Conservation (phyloP, 345 rosid species). For the Populus nigra region DNA sequence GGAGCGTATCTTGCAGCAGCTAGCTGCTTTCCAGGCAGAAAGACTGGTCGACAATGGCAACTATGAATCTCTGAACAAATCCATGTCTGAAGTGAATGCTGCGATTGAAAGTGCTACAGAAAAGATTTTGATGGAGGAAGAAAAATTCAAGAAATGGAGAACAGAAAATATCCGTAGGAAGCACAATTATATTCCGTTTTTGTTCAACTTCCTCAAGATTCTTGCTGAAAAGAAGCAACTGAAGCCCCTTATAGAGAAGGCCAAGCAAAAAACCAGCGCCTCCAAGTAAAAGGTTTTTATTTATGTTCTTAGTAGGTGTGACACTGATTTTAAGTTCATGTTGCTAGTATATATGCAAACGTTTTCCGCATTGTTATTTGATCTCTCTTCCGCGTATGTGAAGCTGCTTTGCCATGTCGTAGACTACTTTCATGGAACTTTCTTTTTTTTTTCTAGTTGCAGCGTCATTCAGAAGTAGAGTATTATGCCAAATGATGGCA, state of each 20-base stretch:
- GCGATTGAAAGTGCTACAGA: slow-evolving; percentile 76
- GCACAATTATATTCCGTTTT: slow-evolving; percentile 93
- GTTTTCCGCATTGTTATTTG: neutral
- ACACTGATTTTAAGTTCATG: neutral
- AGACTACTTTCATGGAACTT: neutral
- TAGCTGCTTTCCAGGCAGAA: slow-evolving; percentile 51
- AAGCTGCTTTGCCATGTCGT: neutral
- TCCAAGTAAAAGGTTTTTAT: slow-evolving; percentile 7
- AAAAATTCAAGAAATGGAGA: slow-evolving; percentile 93
- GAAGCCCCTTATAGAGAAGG: slow-evolving; percentile 95
- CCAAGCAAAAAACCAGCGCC: slow-evolving; percentile 74
- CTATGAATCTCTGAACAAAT: slow-evolving; percentile 51
- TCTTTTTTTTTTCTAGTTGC: neutral
- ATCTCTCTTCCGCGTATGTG: neutral
- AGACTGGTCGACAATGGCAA: slow-evolving; percentile 46
- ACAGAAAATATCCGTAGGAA: slow-evolving; percentile 91
- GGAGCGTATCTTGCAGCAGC: slow-evolving; percentile 76
- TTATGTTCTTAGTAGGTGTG: neutral
- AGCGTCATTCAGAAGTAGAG: neutral
- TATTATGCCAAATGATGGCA: no score
- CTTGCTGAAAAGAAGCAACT: slow-evolving; percentile 99
- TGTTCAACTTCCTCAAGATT: slow-evolving; percentile 92
- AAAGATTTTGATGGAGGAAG: slow-evolving; percentile 92
- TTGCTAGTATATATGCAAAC: neutral
- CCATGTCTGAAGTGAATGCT: slow-evolving; percentile 64